Evolutionary conservation across 805 yeast genomes (phyloP).

Genomic region (Kluyveromyces dobzhanskii): DNA sequence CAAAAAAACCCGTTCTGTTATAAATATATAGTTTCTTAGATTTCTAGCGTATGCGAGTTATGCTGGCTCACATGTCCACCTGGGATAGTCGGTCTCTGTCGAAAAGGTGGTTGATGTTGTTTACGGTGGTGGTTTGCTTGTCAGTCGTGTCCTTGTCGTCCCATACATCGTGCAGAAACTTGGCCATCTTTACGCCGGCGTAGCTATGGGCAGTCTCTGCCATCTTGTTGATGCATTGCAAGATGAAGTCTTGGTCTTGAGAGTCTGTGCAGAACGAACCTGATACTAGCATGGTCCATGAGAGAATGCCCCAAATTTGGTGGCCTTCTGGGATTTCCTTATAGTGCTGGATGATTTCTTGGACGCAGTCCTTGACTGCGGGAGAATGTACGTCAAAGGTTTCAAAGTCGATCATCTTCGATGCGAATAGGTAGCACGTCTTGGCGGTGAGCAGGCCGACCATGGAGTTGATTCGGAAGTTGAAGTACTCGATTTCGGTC

Average conservation of each 20-base stretch:
- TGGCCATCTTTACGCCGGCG: slow-evolving; percentile 12
- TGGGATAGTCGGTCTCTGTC: slow-evolving; percentile 12
- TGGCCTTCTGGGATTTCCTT: slow-evolving; percentile 15
- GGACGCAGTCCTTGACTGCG: slow-evolving; percentile 11
- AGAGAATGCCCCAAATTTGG: slow-evolving; percentile 14
- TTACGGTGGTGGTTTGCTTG: no score
- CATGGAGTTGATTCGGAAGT: slow-evolving; percentile 13
- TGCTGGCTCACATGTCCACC: slow-evolving; percentile 14
- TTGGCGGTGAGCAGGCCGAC: slow-evolving; percentile 14
- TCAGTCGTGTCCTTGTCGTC: slow-evolving; percentile 3
- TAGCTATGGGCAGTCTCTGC: slow-evolving; percentile 18
- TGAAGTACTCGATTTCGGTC: slow-evolving; percentile 11
- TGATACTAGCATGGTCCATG: slow-evolving; percentile 14
- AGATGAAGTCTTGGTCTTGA: slow-evolving; percentile 11
- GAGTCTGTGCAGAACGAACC: slow-evolving; percentile 11
- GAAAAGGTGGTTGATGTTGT: slow-evolving; percentile 11
- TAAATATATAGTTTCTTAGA: no score
- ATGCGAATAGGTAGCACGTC: slow-evolving; percentile 14
- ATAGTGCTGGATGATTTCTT: slow-evolving; percentile 9
- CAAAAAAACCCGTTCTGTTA: no score
- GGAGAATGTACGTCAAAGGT: slow-evolving; percentile 8
- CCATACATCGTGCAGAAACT: slow-evolving; percentile 16
- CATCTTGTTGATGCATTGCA: slow-evolving; percentile 10
- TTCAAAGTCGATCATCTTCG: slow-evolving; percentile 11
- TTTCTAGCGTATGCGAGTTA: no score